Conservation (phyloP, 225 moss, liverwort and hornwort genomes). For the Bryum argenteum region DNA sequence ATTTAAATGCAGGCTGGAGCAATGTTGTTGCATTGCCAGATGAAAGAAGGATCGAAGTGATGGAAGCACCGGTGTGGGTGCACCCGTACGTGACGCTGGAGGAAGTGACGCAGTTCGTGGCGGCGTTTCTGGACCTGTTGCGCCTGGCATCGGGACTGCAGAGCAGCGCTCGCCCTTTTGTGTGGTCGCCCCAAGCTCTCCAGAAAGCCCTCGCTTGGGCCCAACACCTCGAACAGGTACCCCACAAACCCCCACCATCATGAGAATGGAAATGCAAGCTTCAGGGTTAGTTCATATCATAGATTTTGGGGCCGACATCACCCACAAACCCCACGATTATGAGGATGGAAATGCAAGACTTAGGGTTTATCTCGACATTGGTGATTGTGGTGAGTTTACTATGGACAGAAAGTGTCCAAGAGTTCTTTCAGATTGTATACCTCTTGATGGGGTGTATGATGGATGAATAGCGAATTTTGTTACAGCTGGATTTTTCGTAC, state of each 20-base stretch:
- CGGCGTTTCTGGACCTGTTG: slow-evolving; percentile 50
- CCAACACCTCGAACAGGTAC: slow-evolving; percentile 44
- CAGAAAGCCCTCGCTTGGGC: slow-evolving; percentile 47
- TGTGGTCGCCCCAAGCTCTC: slow-evolving; percentile 33
- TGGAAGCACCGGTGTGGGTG: slow-evolving; percentile 35
- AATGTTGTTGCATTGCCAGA: not conserved
- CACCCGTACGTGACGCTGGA: slow-evolving; percentile 40
- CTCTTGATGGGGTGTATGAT: no score
- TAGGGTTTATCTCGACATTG: not conserved
- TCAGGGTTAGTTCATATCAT: not conserved
- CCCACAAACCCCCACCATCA: not conserved
- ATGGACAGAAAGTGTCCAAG: no score
- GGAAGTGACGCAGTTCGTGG: slow-evolving; percentile 37
- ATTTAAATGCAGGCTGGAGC: not conserved
- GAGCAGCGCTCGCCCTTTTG: slow-evolving; percentile 41
- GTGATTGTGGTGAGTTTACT: not conserved
- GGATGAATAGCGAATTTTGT: not conserved
- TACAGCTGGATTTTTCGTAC: not conserved
- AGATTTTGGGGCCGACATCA: no score
- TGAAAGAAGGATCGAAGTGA: not conserved
- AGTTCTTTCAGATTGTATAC: no score
- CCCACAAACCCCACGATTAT: not conserved
- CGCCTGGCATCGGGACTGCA: slow-evolving; percentile 53
- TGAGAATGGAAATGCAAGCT: not conserved
- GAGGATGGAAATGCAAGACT: not conserved